phyloP scores from a whole-genome alignment of 441 rosid genomes.

The Arabidopsis hybrid region DNA sequence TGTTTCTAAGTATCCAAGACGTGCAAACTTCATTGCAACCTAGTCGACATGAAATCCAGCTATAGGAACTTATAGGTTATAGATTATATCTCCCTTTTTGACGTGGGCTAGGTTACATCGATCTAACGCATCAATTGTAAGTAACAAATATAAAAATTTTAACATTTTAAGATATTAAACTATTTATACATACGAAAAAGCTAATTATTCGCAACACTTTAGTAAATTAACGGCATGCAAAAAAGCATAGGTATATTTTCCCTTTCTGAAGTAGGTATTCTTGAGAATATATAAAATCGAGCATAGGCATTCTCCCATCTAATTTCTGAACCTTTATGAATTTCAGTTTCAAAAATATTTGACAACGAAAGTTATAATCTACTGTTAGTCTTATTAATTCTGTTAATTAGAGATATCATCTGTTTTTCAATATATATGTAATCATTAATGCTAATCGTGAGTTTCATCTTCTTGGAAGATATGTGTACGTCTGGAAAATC shows the following conservation, averaged over 20 bases:
- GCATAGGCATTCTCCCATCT: neutral
- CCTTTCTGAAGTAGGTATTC: no score
- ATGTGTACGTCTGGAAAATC: neutral
- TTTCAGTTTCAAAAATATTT: neutral
- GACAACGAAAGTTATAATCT: neutral
- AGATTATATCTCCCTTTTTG: neutral
- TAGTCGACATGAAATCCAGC: conserved; percentile 37
- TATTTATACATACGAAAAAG: neutral
- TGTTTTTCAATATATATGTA: neutral
- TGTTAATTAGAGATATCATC: neutral
- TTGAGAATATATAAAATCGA: no score
- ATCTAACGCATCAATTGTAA: neutral
- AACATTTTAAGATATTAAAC: neutral
- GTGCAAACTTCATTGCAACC: conserved; percentile 35
- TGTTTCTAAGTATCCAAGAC: conserved; percentile 5
- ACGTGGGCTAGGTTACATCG: neutral
- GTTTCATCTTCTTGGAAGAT: neutral
- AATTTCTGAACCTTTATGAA: neutral
- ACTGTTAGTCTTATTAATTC: neutral
- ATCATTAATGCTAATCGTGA: neutral
- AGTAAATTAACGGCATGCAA: neutral
- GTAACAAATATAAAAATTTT: neutral
- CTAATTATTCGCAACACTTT: neutral
- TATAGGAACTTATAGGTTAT: neutral
- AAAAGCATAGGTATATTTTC: no score